A percentile compares a stretch with the other conserved stretches of the same genome.
These are phyloP conservation scores for Jaenimonas drosophilae DNA, from an alignment of 208 protist genomes.

Conservation along the genomic window DNA sequence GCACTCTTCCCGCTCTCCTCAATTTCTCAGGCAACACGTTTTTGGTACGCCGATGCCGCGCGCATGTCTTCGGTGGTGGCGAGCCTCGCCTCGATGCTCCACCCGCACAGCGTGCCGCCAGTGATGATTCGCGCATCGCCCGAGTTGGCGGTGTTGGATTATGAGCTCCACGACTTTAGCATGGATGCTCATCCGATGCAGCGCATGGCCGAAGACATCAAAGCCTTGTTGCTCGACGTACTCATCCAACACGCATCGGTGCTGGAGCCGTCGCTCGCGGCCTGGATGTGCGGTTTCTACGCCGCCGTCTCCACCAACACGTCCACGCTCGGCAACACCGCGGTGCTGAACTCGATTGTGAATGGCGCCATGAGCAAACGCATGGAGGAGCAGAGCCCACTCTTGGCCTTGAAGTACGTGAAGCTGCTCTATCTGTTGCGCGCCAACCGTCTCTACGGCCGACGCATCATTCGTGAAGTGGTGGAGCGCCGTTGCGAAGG, in stretches of 20 bases:
- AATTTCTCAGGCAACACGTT: conserved; percentile 32
- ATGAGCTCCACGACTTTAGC: conserved; percentile 12
- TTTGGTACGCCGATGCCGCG: conserved; percentile 18
- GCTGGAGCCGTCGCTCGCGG: conserved; percentile 28
- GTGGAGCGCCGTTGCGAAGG: conserved; percentile 37
- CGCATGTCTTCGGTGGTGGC: conserved; percentile 6
- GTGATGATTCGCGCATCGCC: conserved; percentile 40
- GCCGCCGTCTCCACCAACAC: conserved; percentile 7
- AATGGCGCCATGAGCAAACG: conserved; percentile 30
- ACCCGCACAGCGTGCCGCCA: conserved; percentile 5
- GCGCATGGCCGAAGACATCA: conserved; percentile 23
- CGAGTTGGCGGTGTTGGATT: conserved; percentile 54
- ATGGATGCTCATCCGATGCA: conserved; percentile 3
- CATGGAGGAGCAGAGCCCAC: conserved; percentile 36
- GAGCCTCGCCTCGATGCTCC: conserved; percentile 6
- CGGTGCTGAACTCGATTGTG: conserved; percentile 44
- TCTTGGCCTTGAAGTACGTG: conserved; percentile 74
- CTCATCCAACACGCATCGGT: conserved; percentile 56
- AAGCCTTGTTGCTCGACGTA: conserved; percentile 72
- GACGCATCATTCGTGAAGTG: conserved; percentile 24
- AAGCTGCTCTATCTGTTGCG: conserved; percentile 66
- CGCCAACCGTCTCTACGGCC: conserved; percentile 45
- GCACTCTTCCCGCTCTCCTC: conserved; percentile 41
- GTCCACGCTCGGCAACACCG: not conserved
- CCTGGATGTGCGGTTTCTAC: conserved; percentile 49